Evolutionary conservation across 2,329 filamentous ascomycete species (phyloP), one percentile per base, ranked within the genome.

Genomic region (Sodiomyces alkalinus): DNA sequence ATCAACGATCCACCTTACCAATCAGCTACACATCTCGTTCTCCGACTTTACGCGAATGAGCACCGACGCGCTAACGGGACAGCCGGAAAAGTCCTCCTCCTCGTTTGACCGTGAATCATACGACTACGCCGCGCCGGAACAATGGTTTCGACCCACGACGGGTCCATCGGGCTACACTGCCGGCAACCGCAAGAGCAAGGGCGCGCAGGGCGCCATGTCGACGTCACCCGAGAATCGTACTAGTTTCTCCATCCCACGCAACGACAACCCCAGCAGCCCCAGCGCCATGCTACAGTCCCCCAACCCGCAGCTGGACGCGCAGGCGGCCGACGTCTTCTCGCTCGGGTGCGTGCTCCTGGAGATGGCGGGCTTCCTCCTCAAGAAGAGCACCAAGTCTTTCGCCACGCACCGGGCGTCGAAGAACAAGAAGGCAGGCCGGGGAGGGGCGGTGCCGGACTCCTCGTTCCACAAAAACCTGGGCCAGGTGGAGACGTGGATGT

Each of bases 341-440:
- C 58, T 83, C 2, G 79, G 71, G 7, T 80, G 77, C 46, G 62
- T 83, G 28, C 78, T 78, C 34, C 56, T 83, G 11, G 79, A 86
- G 37, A 63, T 85, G 17, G 45, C 83, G 13, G 73, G 72, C 14
- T 73, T 80, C 42, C 56, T 80, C 32, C 50, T 82, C 34, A 80
- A 80, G 46, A 73, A 74, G 39, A 69, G 73, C 29, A 62, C 68
- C 1, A 64, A 68, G 27, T 66, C 74, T 16, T 82, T 83, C 42
- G 58, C 69, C 19, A 62, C 69, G 15, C 73, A 80, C 45, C 72
- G 80, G 5, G 64, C 69, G 2, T 64, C 68, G 4, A 75, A 74
- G 43, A 71, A 77, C 45, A 74, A 73, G 44, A 64, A 53, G 22
- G 49, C 62, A 10, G 63, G 64, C 0, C 55, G 66, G 15, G 69